Conservation (phyloP, 352 stramenopile genomes). For the Globisporangium uncinulatum region DNA sequence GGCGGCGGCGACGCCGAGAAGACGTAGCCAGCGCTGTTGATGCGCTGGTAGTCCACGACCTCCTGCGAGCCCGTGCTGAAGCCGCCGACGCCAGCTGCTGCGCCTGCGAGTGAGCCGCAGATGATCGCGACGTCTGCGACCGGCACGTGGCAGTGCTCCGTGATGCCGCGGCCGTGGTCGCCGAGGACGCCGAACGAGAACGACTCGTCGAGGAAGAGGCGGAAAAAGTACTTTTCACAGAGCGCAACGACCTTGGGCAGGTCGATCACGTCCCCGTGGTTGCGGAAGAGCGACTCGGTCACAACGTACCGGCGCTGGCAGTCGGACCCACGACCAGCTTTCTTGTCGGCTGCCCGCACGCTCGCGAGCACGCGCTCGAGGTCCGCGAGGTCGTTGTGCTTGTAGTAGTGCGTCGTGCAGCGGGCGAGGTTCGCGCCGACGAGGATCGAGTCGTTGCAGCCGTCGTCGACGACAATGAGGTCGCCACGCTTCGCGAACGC, state of each 20-base stretch:
- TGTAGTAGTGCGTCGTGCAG: slow-evolving; percentile 94
- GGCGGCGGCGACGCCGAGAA: slow-evolving; percentile 97
- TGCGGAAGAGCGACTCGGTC: slow-evolving; percentile 97
- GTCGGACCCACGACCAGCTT: slow-evolving; percentile 64
- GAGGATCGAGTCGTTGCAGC: slow-evolving; percentile 93
- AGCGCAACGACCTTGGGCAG: slow-evolving; percentile 92
- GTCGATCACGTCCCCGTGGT: slow-evolving; percentile 93
- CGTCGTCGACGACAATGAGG: slow-evolving; percentile 95
- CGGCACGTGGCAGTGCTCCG: slow-evolving; percentile 74
- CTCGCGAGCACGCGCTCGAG: slow-evolving; percentile 91
- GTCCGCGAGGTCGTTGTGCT: slow-evolving; percentile 98
- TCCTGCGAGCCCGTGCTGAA: slow-evolving; percentile 96
- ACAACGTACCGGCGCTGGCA: slow-evolving; percentile 96
- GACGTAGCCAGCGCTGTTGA: slow-evolving; percentile 97
- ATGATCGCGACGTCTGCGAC: slow-evolving; percentile 92
- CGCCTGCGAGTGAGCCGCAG: slow-evolving; percentile 91
- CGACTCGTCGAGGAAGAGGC: slow-evolving; percentile 87
- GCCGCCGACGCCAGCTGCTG: slow-evolving; percentile 92
- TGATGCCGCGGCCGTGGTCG: slow-evolving; percentile 75
- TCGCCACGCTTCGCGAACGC: slow-evolving; percentile 97
- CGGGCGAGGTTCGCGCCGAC: slow-evolving; percentile 92
- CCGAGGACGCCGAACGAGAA: slow-evolving; percentile 95
- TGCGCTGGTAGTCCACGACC: slow-evolving; percentile 97
- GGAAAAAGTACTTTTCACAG: slow-evolving; percentile 87
- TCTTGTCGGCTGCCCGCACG: slow-evolving; percentile 85